Evolutionary conservation across 768 basidiomycete species (phyloP).

Genomic region (Leccinum incarnatum): DNA sequence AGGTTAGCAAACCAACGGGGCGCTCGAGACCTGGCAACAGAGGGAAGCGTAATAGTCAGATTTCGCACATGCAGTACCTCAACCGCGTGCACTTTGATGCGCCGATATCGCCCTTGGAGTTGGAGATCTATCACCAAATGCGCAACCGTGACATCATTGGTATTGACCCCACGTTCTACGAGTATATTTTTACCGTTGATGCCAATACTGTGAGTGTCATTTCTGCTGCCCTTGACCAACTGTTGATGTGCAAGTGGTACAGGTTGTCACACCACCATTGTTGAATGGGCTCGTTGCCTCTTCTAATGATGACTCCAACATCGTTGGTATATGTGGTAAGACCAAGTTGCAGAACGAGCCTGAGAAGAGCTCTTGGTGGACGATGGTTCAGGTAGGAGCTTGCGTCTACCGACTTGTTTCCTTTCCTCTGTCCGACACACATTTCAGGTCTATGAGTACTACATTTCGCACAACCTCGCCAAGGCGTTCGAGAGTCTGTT

Average conservation of each 20-base stretch:
- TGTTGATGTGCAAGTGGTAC: slow-evolving; percentile 14
- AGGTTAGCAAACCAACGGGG: slow-evolving; percentile 68
- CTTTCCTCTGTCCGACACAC: slow-evolving; percentile 3
- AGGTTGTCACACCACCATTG: slow-evolving; percentile 64
- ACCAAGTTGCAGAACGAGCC: slow-evolving; percentile 62
- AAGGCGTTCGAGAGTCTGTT: slow-evolving; percentile 67
- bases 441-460: slow-evolving; percentile 64
- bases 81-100: slow-evolving; percentile 59
- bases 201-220: slow-evolving; percentile 33
- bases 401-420: neutral
- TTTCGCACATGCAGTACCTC: slow-evolving; percentile 62
- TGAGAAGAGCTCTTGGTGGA: slow-evolving; percentile 65
- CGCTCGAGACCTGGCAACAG: slow-evolving; percentile 48
- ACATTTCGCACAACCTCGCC: slow-evolving; percentile 62
- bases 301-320: slow-evolving; percentile 54
- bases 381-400: slow-evolving; percentile 62
- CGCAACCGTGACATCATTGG: too few relatives aligned
- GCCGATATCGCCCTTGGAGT: too few relatives aligned
- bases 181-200: too few relatives aligned
- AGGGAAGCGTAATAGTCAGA: slow-evolving; percentile 69
- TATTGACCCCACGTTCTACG: too few relatives aligned
- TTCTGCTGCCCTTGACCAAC: neutral
- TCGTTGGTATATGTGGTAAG: slow-evolving; percentile 70
- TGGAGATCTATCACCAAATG: too few relatives aligned
- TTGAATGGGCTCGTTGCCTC: slow-evolving; percentile 68